Percentiles rank a stretch among this genome's conserved stretches.
Conservation (phyloP, 129 eudicot species). For the Artemisia tridentata region DNA sequence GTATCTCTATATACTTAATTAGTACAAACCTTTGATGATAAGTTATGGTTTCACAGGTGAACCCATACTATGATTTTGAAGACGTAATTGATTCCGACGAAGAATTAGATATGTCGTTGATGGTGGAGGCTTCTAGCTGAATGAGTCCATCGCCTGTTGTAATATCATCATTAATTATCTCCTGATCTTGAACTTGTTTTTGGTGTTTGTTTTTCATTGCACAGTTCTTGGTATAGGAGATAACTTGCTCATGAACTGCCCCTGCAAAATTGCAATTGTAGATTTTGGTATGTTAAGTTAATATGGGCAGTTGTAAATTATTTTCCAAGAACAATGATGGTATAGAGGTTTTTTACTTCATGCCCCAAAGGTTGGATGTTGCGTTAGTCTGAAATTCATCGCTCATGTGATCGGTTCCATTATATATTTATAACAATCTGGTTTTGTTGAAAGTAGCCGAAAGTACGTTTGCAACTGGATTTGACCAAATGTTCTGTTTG, state of each 20-base stretch:
- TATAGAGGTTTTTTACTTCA: conserved; percentile 13
- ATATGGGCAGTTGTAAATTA: conserved; percentile 26
- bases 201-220: conserved; percentile 15
- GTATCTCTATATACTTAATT: not conserved
- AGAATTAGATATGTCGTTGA: conserved; percentile 73
- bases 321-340: conserved; percentile 19
- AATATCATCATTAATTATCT: conserved; percentile 13
- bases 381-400: not conserved
- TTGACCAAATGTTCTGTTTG: too few relatives aligned
- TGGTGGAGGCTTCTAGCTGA: conserved; percentile 51
- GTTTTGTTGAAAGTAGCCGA: too few relatives aligned
- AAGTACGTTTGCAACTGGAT: too few relatives aligned
- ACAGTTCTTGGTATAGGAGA: conserved; percentile 19
- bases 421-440: too few relatives aligned
- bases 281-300: conserved; percentile 21
- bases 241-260: conserved; percentile 24
- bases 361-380: conserved; percentile 7
- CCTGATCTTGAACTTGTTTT: not conserved
- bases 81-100: conserved; percentile 89
- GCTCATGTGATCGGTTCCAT: not conserved
- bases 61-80: conserved; percentile 84
- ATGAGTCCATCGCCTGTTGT: conserved; percentile 13
- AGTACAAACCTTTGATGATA: conserved; percentile 10
- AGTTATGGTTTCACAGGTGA: conserved; percentile 47
- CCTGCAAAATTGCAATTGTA: conserved; percentile 31